Conservation (phyloP, 1,284 basidiomycete genomes). For the Trichosporon sp. region DNA sequence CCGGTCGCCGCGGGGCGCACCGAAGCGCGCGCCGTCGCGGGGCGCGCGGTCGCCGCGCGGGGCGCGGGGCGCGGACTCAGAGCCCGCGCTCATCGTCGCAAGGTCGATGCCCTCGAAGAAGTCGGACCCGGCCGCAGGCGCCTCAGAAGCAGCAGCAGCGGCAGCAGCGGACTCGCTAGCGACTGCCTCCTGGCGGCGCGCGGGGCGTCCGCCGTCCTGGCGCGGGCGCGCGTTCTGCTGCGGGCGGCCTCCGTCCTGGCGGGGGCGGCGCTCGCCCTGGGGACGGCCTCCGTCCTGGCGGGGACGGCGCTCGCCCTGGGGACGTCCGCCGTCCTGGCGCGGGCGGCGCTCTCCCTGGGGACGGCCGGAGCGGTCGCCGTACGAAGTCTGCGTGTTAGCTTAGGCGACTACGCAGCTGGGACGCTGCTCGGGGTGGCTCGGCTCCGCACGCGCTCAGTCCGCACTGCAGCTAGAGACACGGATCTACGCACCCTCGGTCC, state of each 20-base stretch:
- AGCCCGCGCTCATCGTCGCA: background rate
- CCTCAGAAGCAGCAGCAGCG: background rate
- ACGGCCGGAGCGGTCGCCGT: background rate
- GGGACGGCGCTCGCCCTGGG: background rate
- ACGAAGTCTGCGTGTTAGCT: background rate
- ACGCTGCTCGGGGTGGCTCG: no score
- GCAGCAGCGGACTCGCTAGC: background rate
- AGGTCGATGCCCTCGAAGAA: conserved; percentile 1
- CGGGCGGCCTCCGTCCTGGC: background rate
- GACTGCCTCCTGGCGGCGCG: background rate
- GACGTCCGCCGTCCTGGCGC: background rate
- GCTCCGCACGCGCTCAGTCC: no score
- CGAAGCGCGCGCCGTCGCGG: background rate
- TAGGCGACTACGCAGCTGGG: background rate
- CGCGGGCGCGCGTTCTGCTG: background rate
- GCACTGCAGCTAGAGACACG: no score
- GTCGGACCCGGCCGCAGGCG: background rate
- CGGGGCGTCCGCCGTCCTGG: background rate
- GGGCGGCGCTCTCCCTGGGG: background rate
- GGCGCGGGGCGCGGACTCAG: background rate
- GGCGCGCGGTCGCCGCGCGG: background rate
- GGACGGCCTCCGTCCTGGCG: background rate
- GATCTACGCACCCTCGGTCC: background rate
- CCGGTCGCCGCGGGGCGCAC: background rate
- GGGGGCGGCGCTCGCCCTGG: background rate